A percentile compares a stretch with the other conserved stretches of the same genome.
These are phyloP conservation scores for Dalbergia cochinchinensis DNA, from an alignment of 306 rosid genomes.

Conservation along the genomic window DNA sequence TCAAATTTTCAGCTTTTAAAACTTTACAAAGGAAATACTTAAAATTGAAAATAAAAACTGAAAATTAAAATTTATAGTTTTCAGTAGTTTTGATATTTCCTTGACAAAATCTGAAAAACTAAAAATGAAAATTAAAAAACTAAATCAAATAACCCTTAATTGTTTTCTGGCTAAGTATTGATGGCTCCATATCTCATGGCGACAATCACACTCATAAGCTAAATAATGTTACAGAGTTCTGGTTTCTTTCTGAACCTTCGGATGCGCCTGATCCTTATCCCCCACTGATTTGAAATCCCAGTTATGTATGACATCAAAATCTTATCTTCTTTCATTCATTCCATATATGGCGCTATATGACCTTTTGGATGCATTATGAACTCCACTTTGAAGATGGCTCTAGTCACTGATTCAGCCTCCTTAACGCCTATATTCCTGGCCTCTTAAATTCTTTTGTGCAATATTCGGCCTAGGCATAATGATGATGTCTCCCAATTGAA, in stretches of 20 bases:
- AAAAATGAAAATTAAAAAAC: no score
- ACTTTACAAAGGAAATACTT: no score
- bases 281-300: conserved; percentile 36
- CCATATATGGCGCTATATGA: conserved; percentile 34
- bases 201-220: conserved; percentile 26
- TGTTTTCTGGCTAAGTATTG: not conserved
- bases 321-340: conserved; percentile 16
- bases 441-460: conserved; percentile 26
- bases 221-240: not conserved
- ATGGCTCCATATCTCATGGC: conserved; percentile 4
- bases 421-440: conserved; percentile 23
- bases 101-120: no score
- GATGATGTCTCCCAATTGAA: conserved; percentile 67
- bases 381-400: conserved; percentile 19
- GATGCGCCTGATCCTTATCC: conserved; percentile 22
- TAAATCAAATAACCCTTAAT: no score
- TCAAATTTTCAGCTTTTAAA: no score
- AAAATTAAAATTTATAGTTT: no score
- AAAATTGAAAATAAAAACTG: no score
- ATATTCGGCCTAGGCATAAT: conserved; percentile 50
- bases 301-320: conserved; percentile 32
- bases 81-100: no score
- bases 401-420: conserved; percentile 1
- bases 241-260: conserved; percentile 20
- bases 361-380: conserved; percentile 31